Evolutionary conservation across 2,329 filamentous ascomycete species (phyloP).

Genomic region (Ceratocystis alfenasii): DNA sequence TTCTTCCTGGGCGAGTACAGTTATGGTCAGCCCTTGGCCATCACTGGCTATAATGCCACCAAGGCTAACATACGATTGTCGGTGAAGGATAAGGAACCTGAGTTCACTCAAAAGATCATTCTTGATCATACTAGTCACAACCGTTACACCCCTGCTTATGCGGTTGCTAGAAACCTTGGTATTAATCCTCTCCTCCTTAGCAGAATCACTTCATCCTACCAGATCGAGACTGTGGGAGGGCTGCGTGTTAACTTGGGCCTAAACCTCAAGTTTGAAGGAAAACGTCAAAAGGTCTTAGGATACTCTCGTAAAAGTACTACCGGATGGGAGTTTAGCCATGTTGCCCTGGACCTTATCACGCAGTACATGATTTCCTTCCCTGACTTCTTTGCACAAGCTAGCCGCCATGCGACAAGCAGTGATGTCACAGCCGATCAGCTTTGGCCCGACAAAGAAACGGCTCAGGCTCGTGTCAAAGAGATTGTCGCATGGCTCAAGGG

Average conservation of each 20-base stretch:
- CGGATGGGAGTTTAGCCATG: constrained; percentile 91
- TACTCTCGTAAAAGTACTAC: constrained; percentile 77
- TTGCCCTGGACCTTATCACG: constrained; percentile 66
- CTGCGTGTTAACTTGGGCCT: constrained; percentile 80
- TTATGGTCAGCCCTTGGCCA: constrained; percentile 80
- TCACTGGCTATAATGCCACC: constrained; percentile 59
- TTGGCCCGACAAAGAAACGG: constrained; percentile 60
- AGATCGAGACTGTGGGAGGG: constrained; percentile 64
- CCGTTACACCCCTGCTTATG: constrained; percentile 74
- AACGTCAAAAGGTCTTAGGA: constrained; percentile 88
- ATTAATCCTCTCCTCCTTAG: constrained; percentile 81
- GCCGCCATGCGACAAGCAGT: constrained; percentile 72
- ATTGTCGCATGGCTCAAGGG: constrained; percentile 88
- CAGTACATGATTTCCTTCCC: constrained; percentile 92
- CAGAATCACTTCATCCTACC: constrained; percentile 92
- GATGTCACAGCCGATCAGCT: constrained; percentile 77
- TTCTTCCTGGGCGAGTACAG: constrained; percentile 94
- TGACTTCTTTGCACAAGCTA: constrained; percentile 84
- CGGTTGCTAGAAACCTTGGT: constrained; percentile 70
- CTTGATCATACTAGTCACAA: constrained; percentile 54
- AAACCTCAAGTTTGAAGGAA: constrained; percentile 93
- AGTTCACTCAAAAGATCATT: constrained; percentile 70
- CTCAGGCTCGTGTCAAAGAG: constrained; percentile 75
- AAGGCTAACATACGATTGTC: constrained; percentile 73
- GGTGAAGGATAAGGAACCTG: constrained; percentile 58